Evolutionary conservation across 345 rosid genomes (phyloP), one percentile per base, ranked within the genome.

Genomic region (Eucalyptus grandis): DNA sequence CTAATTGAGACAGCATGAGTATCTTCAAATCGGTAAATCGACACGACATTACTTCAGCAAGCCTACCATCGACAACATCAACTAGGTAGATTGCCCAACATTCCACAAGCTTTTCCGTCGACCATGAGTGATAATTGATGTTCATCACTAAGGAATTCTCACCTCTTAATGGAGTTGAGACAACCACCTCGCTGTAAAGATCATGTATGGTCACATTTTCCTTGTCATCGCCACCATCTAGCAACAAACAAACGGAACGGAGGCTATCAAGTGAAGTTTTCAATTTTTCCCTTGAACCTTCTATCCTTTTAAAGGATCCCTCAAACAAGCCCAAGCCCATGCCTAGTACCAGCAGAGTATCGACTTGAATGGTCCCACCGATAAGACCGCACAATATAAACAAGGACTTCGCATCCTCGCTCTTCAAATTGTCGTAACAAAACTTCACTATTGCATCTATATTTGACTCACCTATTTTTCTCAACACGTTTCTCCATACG

Each of bases 371-470:
- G 62, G 62, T 56, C 62, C 62, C 62, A 24, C 62, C 30, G 3
- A 56, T 24, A 56, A 56, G 62, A 56, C 62, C 30, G 6, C 62
- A 56, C 0, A 56, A 0, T 4, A 56, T 0, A 0, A 56, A 56
- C 30, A 56, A 56, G 30, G 30, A 22, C 62, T 56, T 4, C 30
- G 13, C 62, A 9, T 56, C 62, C 3, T 56, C 30, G 0, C 62
- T 10, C 30, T 56, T 56, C 6, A 56, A 56, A 56, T 56, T 56
- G 14, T 56, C 2, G 30, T 24, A 56, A 56, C 62, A 56, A 24
- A 56, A 56, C 30, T 22, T 56, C 6, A 2, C 62, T 22, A 56
- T 24, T 4, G 62, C 27, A 54, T 21, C 62, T 56, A 56, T 56
- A 56, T 56, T 56, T 56, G 30, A 2, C 30, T 1, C 62, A 10